A percentile compares a stretch with the other conserved stretches of the same genome.
Conservation (phyloP, 2,329 filamentous ascomycete genomes). For the Acrocalymma vagum region DNA sequence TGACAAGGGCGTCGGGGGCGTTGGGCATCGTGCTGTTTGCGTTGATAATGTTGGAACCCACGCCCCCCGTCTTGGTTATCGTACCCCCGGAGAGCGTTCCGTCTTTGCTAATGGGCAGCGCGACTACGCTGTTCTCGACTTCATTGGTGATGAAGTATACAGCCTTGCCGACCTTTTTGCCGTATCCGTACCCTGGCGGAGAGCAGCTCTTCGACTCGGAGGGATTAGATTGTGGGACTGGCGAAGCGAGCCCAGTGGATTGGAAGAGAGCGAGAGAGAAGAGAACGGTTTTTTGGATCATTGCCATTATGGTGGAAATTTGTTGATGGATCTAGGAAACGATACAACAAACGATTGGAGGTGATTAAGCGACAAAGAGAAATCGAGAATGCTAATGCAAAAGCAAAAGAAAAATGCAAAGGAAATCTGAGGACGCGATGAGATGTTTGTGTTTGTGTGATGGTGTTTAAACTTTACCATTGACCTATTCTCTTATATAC, state of each 20-base stretch:
- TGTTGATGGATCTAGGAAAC: conserved; percentile 1
- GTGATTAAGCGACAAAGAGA: too few relatives aligned
- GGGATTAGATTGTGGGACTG: conserved; percentile 7
- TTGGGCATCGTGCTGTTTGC: conserved; percentile 44
- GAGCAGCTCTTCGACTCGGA: conserved; percentile 6
- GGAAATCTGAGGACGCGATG: neutral
- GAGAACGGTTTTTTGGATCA: too few relatives aligned
- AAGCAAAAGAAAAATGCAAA: too few relatives aligned
- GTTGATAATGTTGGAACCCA: conserved; percentile 54
- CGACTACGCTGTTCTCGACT: conserved; percentile 58
- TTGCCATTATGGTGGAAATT: neutral
- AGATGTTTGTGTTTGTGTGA: neutral
- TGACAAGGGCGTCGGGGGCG: conserved; percentile 60
- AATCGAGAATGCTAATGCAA: too few relatives aligned
- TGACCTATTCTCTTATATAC: too few relatives aligned
- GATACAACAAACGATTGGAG: too few relatives aligned
- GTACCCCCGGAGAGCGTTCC: conserved; percentile 57
- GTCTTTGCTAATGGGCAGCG: conserved; percentile 57
- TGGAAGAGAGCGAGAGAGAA: conserved; percentile 13
- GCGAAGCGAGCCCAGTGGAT: conserved; percentile 9
- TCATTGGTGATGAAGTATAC: conserved; percentile 67
- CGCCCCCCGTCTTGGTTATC: conserved; percentile 57
- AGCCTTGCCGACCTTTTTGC: conserved; percentile 50
- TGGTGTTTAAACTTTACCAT: neutral
- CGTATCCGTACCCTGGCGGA: conserved; percentile 5